A percentile compares a stretch with the other conserved stretches of the same genome.
phyloP scores from a whole-genome alignment of 176 grass and related monocot species.

The Aegilops bicornis region DNA sequence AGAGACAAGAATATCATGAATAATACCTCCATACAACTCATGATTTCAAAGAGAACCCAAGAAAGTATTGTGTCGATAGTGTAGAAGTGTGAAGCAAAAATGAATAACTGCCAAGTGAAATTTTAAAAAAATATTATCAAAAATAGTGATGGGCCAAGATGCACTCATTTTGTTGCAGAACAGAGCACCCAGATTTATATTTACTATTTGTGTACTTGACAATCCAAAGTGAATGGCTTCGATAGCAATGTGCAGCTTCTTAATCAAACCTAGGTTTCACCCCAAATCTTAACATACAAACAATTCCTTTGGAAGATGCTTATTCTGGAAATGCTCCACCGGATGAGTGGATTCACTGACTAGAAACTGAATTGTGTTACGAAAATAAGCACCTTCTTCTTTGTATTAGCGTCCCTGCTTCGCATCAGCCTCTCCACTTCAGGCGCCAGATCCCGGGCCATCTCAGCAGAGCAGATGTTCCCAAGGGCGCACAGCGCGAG shows the following conservation, averaged over 20 bases:
- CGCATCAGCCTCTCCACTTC: conserved; percentile 88
- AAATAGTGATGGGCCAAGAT: neutral
- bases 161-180: neutral
- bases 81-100: neutral
- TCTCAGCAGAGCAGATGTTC: conserved; percentile 98
- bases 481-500: conserved; percentile 91
- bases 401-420: conserved; percentile 79
- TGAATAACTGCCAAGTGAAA: neutral
- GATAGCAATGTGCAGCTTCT: neutral
- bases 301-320: neutral
- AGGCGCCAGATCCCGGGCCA: conserved; percentile 93
- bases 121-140: neutral
- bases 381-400: conserved; percentile 70
- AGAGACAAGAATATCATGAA: conserved; percentile 20
- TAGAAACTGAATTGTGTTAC: neutral
- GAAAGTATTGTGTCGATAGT: neutral
- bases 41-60: neutral
- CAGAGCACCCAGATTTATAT: neutral
- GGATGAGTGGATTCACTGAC: neutral
- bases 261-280: neutral
- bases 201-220: neutral
- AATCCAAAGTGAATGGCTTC: neutral
- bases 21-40: neutral
- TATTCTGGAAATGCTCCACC: neutral
- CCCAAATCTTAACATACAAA: neutral